These are phyloP conservation scores for Botrytis sinoallii DNA, from an alignment of 2,329 filamentous ascomycete species.

Conservation along the genomic window DNA sequence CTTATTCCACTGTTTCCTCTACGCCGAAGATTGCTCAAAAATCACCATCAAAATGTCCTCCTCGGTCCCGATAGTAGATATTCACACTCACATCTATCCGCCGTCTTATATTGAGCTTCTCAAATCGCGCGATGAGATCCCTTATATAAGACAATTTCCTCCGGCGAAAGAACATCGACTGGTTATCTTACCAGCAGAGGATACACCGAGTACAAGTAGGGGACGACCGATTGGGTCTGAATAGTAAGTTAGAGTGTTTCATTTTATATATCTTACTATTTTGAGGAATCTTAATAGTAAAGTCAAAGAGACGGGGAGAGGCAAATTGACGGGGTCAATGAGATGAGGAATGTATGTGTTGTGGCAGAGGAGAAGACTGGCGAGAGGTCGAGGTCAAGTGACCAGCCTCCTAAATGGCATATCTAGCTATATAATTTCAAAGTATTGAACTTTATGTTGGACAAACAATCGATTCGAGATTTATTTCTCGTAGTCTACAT, in stretches of 20 bases:
- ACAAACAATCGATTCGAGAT: neutral
- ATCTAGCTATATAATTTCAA: neutral
- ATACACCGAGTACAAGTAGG: conserved; percentile 56
- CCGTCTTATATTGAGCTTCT: conserved; percentile 61
- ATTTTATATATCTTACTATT: neutral
- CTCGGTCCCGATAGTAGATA: conserved; percentile 53
- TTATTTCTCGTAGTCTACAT: too few species aligned
- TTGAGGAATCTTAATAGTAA: accelerated
- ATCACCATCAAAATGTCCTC: conserved; percentile 25
- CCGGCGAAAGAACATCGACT: conserved; percentile 57
- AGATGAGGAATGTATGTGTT: neutral
- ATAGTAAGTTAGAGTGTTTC: conserved; percentile 53
- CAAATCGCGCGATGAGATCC: conserved; percentile 58
- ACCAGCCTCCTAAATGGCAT: neutral
- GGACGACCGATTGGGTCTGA: conserved; percentile 80
- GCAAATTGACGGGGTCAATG: neutral
- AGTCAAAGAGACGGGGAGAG: too few species aligned
- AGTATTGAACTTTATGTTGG: too few species aligned
- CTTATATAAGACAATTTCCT: conserved; percentile 66
- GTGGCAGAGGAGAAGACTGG: too few species aligned
- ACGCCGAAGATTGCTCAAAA: neutral
- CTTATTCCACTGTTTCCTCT: neutral
- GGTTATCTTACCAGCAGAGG: conserved; percentile 60
- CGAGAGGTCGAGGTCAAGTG: neutral
- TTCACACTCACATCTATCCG: conserved; percentile 70